Evolutionary conservation across 2,329 filamentous ascomycete genomes (phyloP).

Genomic region (Aspergillus transmontanensis): DNA sequence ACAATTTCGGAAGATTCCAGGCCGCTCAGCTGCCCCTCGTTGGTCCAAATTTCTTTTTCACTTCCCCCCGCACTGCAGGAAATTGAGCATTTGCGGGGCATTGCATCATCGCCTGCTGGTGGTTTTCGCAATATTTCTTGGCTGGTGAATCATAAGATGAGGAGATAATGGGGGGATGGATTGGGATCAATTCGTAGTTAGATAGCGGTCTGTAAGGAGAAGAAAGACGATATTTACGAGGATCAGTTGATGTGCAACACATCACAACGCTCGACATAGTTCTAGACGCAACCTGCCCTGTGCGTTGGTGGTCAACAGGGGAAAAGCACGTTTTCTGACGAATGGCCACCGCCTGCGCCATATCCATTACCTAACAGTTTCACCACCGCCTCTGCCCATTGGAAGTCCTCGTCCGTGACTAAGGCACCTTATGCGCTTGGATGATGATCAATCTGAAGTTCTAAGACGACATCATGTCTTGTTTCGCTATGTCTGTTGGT

Average conservation of each 20-base stretch:
- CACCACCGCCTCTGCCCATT: conserved; percentile 16
- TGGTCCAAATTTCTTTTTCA: neutral
- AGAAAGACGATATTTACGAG: neutral
- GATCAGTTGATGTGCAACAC: conserved; percentile 6
- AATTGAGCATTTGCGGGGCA: conserved; percentile 24
- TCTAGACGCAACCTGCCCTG: conserved; percentile 21
- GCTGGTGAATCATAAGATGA: neutral
- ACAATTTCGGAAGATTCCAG: conserved; percentile 1
- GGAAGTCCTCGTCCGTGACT: conserved; percentile 10
- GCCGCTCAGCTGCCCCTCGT: neutral
- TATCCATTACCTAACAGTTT: conserved; percentile 40
- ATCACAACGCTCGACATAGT: conserved; percentile 5
- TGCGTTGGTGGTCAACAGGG: conserved; percentile 8
- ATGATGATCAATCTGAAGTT: conserved; percentile 10
- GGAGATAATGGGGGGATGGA: neutral
- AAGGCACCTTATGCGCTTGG: conserved; percentile 3
- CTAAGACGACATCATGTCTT: neutral
- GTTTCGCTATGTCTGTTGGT: conserved; percentile 5
- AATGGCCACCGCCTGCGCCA: conserved; percentile 25
- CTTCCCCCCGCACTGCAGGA: conserved; percentile 32
- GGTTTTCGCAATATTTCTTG: neutral
- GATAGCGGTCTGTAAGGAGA: neutral
- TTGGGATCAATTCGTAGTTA: neutral
- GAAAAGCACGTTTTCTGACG: conserved; percentile 16
- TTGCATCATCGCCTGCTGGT: conserved; percentile 16